Evolutionary conservation across 805 yeast species (phyloP), one percentile per base, ranked within the genome.

Genomic region (Saccharomyces mikatae): DNA sequence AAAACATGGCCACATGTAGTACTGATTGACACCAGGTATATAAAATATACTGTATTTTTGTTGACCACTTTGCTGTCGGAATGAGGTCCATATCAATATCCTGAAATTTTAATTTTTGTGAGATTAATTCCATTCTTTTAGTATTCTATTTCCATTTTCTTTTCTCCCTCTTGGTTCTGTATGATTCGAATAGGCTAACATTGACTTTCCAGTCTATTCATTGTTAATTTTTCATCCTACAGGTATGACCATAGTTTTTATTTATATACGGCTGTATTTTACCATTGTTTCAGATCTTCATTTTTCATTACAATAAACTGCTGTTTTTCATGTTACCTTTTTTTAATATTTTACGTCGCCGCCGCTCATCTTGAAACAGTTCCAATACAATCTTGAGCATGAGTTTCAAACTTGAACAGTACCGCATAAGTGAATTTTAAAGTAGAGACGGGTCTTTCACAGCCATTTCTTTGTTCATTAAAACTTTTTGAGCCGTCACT

Each of bases 1-100:
- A 87, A 51, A 80, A 79, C 54, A 84, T 72, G 1, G 82, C 76
- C 17, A 81, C 65, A 47, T 81, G 74, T 50, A 87, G 66, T 21
- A 79, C 59, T 22, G 80, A 60, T 70, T 68, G 62, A 6, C 63
- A 56, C 65, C 68, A 61, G 6, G 61, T 58, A 22, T 60, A 48
- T 31, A 60, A 53, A n/a, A 57, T 49, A 32, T 58, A 61, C 44
- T 36, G 44, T 17, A 36, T 17, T 17, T 36, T 36, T 17, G 44
- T 36, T 6, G 44, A 8, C 44, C 44, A 36, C 17, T 36, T 36
- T 9, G 44, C 44, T n/a, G 24, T 11, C 6, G 44, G 44, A 36
- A 36, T 36, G 1, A 36, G 44, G 17, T 21, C 10, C 22, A 36
- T 36, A 17, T 36, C 44, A 9, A 36, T 17, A 8, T 36, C 44